Conservation (phyloP, 495 filamentous ascomycete genomes). For the Neurospora tetraspora region DNA sequence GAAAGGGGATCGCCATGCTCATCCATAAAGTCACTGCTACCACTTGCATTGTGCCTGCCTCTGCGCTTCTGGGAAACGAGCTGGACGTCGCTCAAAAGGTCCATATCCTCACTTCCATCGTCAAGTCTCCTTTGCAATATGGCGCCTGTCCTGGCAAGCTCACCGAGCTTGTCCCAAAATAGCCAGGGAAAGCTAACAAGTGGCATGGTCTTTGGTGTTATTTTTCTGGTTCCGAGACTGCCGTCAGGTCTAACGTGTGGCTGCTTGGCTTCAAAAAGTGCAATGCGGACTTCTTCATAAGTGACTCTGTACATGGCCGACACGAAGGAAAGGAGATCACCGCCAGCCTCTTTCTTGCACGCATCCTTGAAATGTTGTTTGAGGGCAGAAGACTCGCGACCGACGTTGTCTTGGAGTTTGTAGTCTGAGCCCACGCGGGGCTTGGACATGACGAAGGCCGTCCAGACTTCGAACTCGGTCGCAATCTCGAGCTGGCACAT, state of each 20-base stretch:
- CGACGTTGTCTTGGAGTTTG: slow-evolving; percentile 77
- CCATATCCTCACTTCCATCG: slow-evolving; percentile 1
- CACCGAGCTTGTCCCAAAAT: slow-evolving; percentile 62
- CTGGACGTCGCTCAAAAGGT: background rate
- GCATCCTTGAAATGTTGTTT: slow-evolving; percentile 55
- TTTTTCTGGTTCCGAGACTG: slow-evolving; percentile 22
- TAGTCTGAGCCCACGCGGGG: slow-evolving; percentile 59
- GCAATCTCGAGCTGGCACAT: slow-evolving; percentile 79
- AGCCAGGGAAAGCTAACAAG: slow-evolving; percentile 94
- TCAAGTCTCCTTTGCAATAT: background rate
- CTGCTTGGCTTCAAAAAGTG: slow-evolving; percentile 36
- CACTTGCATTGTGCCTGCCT: background rate
- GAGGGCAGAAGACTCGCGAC: slow-evolving; percentile 48
- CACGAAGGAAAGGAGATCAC: slow-evolving; percentile 57
- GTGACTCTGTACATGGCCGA: slow-evolving; percentile 85
- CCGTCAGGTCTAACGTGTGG: slow-evolving; percentile 26
- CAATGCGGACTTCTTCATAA: slow-evolving; percentile 51
- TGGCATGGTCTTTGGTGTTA: slow-evolving; percentile 48
- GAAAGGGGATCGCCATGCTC: background rate
- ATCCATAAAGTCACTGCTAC: background rate
- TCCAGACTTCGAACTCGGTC: slow-evolving; percentile 89
- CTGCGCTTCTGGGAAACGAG: background rate
- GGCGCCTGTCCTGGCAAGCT: slow-evolving; percentile 42
- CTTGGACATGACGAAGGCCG: slow-evolving; percentile 69
- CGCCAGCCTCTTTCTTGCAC: slow-evolving; percentile 54